Percentiles rank a stretch among this genome's conserved stretches.
These are phyloP conservation scores for Hyphodiscus hymeniophilus DNA, from an alignment of 495 filamentous ascomycete species.

Conservation along the genomic window DNA sequence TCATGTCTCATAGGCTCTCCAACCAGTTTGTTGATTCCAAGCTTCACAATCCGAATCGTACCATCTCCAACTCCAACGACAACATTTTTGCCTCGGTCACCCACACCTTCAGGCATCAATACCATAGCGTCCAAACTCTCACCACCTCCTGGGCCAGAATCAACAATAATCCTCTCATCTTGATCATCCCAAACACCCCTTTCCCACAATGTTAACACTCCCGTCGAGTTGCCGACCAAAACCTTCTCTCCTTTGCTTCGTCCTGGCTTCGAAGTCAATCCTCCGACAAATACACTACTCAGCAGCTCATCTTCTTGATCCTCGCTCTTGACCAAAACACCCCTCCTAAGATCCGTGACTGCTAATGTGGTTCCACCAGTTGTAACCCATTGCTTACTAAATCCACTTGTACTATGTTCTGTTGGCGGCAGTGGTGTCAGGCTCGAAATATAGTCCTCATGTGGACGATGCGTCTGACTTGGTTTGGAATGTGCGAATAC, in stretches of 20 bases:
- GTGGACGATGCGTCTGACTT: constrained; percentile 71
- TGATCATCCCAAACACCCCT: constrained; percentile 91
- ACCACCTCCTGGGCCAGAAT: constrained; percentile 42
- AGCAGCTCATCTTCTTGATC: constrained; percentile 92
- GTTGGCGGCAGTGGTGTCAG: constrained; percentile 76
- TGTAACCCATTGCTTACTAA: constrained; percentile 84
- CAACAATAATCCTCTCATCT: constrained; percentile 74
- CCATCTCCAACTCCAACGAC: constrained; percentile 75
- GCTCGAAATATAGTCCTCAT: constrained; percentile 89
- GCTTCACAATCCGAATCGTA: constrained; percentile 31
- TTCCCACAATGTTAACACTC: constrained; percentile 88
- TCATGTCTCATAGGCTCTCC: constrained; percentile 60
- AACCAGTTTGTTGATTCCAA: constrained; percentile 51
- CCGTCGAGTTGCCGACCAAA: constrained; percentile 67
- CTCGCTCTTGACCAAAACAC: constrained; percentile 77
- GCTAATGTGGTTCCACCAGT: constrained; percentile 86
- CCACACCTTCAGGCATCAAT: constrained; percentile 54
- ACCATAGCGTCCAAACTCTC: constrained; percentile 68
- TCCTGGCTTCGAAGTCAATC: constrained; percentile 49
- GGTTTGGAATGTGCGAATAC: constrained; percentile 48
- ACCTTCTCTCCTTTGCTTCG: constrained; percentile 67
- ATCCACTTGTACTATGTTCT: constrained; percentile 68
- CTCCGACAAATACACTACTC: constrained; percentile 64
- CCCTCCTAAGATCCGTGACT: constrained; percentile 76
- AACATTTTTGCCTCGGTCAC: constrained; percentile 57